These are phyloP conservation scores for Schizopora paradoxa DNA, from an alignment of 1,284 basidiomycete species.

Conservation along the genomic window DNA sequence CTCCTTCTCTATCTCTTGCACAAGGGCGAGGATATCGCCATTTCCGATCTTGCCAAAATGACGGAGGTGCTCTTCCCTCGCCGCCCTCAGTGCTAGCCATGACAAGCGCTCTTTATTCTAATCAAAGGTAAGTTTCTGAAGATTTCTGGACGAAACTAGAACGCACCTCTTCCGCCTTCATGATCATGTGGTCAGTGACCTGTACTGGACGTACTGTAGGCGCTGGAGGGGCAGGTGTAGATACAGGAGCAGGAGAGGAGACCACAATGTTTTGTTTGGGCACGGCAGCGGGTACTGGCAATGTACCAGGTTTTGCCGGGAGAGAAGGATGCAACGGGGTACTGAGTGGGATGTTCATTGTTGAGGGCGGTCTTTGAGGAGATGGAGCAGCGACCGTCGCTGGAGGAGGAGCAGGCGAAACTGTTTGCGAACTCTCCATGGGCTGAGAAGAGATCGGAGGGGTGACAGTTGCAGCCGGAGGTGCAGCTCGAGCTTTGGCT, in stretches of 20 bases:
- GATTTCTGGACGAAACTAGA: neutral
- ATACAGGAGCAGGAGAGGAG: slow-evolving; percentile 20
- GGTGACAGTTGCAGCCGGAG: slow-evolving; percentile 23
- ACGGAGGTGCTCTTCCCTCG: slow-evolving; percentile 63
- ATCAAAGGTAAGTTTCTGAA: slow-evolving; percentile 2
- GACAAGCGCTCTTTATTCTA: slow-evolving; percentile 69
- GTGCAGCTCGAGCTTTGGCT: slow-evolving; percentile 36
- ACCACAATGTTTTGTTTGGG: slow-evolving; percentile 17
- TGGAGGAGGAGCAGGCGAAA: slow-evolving; percentile 14
- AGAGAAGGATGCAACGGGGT: slow-evolving; percentile 62
- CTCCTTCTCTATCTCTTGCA: slow-evolving; percentile 64
- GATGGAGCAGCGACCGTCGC: slow-evolving; percentile 16
- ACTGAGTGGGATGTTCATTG: slow-evolving; percentile 23
- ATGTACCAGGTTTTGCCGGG: slow-evolving; percentile 45
- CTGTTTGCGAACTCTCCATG: slow-evolving; percentile 20
- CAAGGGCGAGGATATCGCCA: slow-evolving; percentile 62
- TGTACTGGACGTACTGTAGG: slow-evolving; percentile 22
- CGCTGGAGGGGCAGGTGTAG: slow-evolving; percentile 19
- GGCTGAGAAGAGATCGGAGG: slow-evolving; percentile 22
- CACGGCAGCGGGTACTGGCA: slow-evolving; percentile 28
- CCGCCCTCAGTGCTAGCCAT: slow-evolving; percentile 74
- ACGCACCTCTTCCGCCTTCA: slow-evolving; percentile 57
- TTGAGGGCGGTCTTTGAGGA: slow-evolving; percentile 21
- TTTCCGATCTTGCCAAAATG: slow-evolving; percentile 75
- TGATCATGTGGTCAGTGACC: slow-evolving; percentile 44